Conservation (phyloP, 2,329 filamentous ascomycete genomes). For the Claviceps capensis region DNA sequence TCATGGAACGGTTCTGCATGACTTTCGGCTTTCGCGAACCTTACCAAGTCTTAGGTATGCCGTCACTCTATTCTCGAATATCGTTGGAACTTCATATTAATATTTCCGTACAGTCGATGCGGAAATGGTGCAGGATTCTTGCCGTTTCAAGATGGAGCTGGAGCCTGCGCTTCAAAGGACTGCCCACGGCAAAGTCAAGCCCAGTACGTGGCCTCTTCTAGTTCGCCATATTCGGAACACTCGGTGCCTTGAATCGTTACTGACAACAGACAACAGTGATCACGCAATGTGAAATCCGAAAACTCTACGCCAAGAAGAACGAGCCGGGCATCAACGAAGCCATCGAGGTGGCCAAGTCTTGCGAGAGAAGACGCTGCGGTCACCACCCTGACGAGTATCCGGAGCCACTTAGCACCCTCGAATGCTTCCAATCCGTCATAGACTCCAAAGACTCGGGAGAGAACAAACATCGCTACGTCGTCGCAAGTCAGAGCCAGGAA, state of each 20-base stretch:
- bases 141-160: slow-evolving; percentile 83
- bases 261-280: slow-evolving; percentile 41
- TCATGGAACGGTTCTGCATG: slow-evolving; percentile 84
- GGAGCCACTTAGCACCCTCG: slow-evolving; percentile 52
- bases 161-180: slow-evolving; percentile 62
- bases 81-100: not conserved
- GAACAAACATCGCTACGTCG: slow-evolving; percentile 69
- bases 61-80: slow-evolving; percentile 9
- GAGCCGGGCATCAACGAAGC: slow-evolving; percentile 41
- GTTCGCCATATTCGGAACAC: not conserved
- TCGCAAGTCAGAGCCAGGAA: slow-evolving; percentile 57
- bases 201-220: slow-evolving; percentile 37
- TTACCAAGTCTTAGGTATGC: slow-evolving; percentile 68
- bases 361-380: slow-evolving; percentile 64
- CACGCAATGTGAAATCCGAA: slow-evolving; percentile 68
- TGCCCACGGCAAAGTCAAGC: slow-evolving; percentile 76
- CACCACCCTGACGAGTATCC: slow-evolving; percentile 62
- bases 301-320: slow-evolving; percentile 52
- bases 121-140: slow-evolving; percentile 68
- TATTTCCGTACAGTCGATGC: slow-evolving; percentile 50
- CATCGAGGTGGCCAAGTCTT: slow-evolving; percentile 61
- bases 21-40: slow-evolving; percentile 85
- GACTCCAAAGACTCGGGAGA: slow-evolving; percentile 58
- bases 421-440: slow-evolving; percentile 62
- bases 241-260: slow-evolving; percentile 6